A percentile compares a stretch with the other conserved stretches of the same genome.
phyloP scores from a whole-genome alignment of 2,329 filamentous ascomycete genomes.

The Fusarium coffeatum region DNA sequence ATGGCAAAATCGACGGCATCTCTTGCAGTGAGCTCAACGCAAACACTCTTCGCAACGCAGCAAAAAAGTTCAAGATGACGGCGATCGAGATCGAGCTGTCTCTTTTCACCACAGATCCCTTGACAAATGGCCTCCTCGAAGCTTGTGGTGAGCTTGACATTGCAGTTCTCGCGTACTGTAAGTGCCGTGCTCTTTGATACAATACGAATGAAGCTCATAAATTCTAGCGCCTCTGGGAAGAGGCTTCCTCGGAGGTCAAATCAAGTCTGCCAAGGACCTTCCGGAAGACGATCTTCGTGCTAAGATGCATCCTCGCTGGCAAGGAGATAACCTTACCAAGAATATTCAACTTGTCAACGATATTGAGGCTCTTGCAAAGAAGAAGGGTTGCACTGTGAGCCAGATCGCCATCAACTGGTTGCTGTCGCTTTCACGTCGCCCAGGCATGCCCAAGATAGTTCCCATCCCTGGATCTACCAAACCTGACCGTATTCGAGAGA shows the following conservation, averaged over 20 bases:
- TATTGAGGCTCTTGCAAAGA: constrained; percentile 66
- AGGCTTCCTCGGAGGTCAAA: constrained; percentile 62
- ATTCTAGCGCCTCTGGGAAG: constrained; percentile 59
- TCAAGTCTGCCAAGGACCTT: constrained; percentile 66
- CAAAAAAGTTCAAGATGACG: constrained; percentile 55
- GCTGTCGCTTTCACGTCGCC: constrained; percentile 59
- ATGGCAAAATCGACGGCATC: constrained; percentile 61
- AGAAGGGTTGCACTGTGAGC: constrained; percentile 69
- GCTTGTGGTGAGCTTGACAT: constrained; percentile 71
- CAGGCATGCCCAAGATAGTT: constrained; percentile 68
- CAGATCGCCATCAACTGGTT: constrained; percentile 77
- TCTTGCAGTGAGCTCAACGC: constrained; percentile 60
- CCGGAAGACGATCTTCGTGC: constrained; percentile 61
- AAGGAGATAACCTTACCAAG: constrained; percentile 68
- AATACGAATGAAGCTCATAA: constrained; percentile 22
- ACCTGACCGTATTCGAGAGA: constrained; percentile 68
- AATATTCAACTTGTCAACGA: constrained; percentile 71
- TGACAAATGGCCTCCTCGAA: constrained; percentile 60
- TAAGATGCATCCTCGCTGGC: constrained; percentile 65
- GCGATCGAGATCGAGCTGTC: constrained; percentile 64
- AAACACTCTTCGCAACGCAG: constrained; percentile 58
- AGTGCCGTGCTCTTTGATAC: constrained; percentile 2
- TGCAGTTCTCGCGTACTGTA: constrained; percentile 73
- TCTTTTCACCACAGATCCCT: constrained; percentile 57
- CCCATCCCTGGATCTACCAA: constrained; percentile 75